Conservation (phyloP, 2,329 filamentous ascomycete genomes). For the Calycina marina region DNA sequence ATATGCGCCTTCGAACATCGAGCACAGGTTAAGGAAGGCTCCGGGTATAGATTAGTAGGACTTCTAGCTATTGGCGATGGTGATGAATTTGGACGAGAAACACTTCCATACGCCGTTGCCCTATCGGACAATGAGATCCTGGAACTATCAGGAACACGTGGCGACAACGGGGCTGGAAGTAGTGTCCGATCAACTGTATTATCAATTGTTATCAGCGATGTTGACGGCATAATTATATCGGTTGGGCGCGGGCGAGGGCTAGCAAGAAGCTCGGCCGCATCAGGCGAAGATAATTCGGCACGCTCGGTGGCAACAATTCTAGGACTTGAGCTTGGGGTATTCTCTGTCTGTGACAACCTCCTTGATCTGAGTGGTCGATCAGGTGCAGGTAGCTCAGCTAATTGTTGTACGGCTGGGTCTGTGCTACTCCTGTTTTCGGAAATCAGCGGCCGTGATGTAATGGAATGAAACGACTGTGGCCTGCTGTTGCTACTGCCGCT, state of each 20-base stretch:
- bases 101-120: constrained; percentile 18
- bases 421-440: constrained; percentile 17
- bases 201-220: constrained; percentile 6
- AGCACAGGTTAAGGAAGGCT: constrained; percentile 62
- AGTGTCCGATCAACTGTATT: constrained; percentile 13
- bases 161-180: constrained; percentile 20
- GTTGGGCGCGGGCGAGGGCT: constrained; percentile 11
- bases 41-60: constrained; percentile 36
- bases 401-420: constrained; percentile 14
- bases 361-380: constrained; percentile 3
- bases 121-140: constrained; percentile 15
- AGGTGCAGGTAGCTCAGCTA: constrained; percentile 10
- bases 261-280: constrained; percentile 2
- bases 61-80: constrained; percentile 18
- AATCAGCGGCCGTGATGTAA: constrained; percentile 11
- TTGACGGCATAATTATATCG: constrained; percentile 12
- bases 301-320: constrained; percentile 7
- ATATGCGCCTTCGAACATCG: constrained; percentile 58
- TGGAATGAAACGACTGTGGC: constrained; percentile 17
- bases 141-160: constrained; percentile 8
- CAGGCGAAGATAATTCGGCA: constrained; percentile 8
- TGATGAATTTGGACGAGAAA: constrained; percentile 19
- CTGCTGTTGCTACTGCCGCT: constrained; percentile 27
- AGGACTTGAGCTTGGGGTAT: constrained; percentile 12
- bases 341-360: constrained; percentile 2